Evolutionary conservation across 1,284 basidiomycete genomes (phyloP), one percentile per base, ranked within the genome.

Genomic region (Porodaedalea pini): DNA sequence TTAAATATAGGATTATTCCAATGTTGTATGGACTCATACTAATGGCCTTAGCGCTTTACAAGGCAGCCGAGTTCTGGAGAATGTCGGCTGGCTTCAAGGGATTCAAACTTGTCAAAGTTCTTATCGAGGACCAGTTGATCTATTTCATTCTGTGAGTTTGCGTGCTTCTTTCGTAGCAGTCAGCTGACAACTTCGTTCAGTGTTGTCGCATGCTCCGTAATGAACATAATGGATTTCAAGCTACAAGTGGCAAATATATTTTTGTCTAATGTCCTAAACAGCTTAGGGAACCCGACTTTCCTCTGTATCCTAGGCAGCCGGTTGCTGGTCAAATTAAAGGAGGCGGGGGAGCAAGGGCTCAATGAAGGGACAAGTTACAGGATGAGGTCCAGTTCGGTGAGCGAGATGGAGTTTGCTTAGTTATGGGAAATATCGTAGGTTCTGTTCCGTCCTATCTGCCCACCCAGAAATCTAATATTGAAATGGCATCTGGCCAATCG

Each of bases 291-390:
- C 31, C 37, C 55, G 2, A 36, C 36, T n/a, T 41, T 57, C 15
- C 23, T 51, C 7, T 50, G 48, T 19, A 7, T 57, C 10, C 31
- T 57, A 2, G 55, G 55, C 3, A 51, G 47, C 34, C 34, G 55
- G n/a, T n/a, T 50, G 37, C n/a, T 57, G 3, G 11, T 43, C 34
- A 48, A 57, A 32, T 27, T 57, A 2, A 57, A 51, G 11, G 55
- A 57, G 21, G 48, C 55, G 2, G 55, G 34, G n/a, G 55, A 57
- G 45, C 7, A 31, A 15, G 54, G 45, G 5, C 13, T 21, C 1
- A 56, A 49, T 19, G 44, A 23, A 29, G 54, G 54, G 8, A 56
- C 54, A 10, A 56, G 39, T 13, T 56, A 34, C 11, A 44, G 51
- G 19, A 8, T 36, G 2, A 32, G 31, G 17, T 8, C 36, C 36